Conservation (phyloP, 2,329 filamentous ascomycete genomes). For the Ceratocystis eucalypticola region DNA sequence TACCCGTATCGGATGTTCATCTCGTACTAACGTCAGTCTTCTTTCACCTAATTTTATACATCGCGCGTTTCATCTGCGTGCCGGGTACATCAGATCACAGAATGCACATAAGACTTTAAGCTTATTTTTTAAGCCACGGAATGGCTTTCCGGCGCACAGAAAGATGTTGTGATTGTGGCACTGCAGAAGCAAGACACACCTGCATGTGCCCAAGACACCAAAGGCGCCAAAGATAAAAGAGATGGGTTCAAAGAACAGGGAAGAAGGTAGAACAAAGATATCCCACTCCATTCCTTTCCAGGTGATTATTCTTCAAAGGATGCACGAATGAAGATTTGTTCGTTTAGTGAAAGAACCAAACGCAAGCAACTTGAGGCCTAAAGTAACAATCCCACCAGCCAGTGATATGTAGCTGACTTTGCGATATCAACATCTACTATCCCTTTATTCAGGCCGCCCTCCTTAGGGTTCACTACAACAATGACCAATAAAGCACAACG, state of each 20-base stretch:
- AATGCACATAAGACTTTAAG: neutral
- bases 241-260: neutral
- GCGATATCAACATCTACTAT: neutral
- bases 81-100: neutral
- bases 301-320: neutral
- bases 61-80: neutral
- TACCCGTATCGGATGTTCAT: neutral
- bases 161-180: neutral
- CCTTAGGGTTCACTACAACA: no score
- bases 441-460: no score
- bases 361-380: neutral
- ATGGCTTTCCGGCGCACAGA: neutral
- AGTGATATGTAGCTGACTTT: neutral
- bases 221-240: neutral
- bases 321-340: neutral
- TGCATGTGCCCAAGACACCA: neutral
- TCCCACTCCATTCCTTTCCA: neutral
- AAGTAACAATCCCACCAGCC: neutral
- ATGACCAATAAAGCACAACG: no score
- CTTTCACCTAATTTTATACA: neutral
- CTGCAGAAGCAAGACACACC: neutral
- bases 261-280: neutral
- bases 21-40: neutral
- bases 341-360: neutral
- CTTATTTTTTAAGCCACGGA: neutral